phyloP scores from a whole-genome alignment of 2,329 filamentous ascomycete genomes.

The Colletotrichum kahawae region DNA sequence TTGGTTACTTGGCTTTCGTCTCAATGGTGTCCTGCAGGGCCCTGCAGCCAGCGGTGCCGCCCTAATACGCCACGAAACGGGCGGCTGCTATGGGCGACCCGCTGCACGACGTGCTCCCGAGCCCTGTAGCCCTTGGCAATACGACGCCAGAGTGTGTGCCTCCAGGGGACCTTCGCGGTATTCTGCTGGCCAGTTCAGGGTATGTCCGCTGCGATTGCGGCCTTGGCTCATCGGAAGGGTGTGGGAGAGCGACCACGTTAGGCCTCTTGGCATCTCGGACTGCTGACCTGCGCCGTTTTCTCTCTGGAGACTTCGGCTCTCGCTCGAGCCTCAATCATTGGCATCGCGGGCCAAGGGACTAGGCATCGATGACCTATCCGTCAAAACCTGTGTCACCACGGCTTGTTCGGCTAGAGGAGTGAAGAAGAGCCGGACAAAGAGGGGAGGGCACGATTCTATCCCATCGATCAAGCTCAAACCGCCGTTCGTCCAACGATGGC shows the following conservation, averaged over 20 bases:
- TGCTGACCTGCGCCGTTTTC: not conserved
- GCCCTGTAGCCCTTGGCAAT: slow-evolving; percentile 14
- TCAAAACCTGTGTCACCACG: not conserved
- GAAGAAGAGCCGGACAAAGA: not conserved
- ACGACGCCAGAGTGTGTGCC: not conserved
- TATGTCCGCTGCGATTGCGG: not conserved
- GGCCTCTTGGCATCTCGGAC: not conserved
- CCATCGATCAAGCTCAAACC: not conserved
- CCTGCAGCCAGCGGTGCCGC: not conserved
- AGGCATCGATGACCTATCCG: slow-evolving; percentile 1
- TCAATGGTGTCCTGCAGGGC: not conserved
- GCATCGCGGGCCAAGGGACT: slow-evolving; percentile 17
- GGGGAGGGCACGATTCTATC: not conserved
- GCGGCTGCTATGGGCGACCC: not conserved
- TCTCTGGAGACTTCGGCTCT: not conserved
- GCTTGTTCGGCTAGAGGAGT: not conserved
- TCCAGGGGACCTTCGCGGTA: not conserved
- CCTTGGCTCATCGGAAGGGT: not conserved
- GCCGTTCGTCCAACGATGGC: not conserved
- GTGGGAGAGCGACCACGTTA: not conserved
- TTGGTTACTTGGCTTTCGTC: not conserved
- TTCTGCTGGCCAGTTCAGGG: not conserved
- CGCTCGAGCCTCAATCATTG: slow-evolving; percentile 15
- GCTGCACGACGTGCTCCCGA: slow-evolving; percentile 7
- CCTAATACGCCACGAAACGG: not conserved